Conservation (phyloP, 108 stramenopile genomes). For the Epipyxis sp. region DNA sequence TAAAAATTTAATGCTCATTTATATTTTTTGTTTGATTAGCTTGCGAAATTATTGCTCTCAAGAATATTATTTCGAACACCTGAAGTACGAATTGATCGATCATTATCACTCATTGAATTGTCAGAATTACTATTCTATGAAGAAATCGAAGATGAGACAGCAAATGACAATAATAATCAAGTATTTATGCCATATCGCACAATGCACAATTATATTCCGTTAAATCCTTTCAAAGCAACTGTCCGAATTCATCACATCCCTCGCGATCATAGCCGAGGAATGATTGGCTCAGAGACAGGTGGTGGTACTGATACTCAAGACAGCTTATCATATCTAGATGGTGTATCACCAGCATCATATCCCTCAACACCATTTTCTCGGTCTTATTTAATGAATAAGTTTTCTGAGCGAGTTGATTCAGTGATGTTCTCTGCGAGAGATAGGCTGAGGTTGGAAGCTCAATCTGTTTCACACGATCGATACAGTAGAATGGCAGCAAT, state of each 20-base stretch:
- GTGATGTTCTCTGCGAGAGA: slow-evolving; percentile 14
- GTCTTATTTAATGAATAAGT: neutral
- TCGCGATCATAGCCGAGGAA: neutral
- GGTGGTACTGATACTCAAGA: neutral
- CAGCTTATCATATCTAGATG: too few relatives aligned
- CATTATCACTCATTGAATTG: neutral
- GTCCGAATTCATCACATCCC: neutral
- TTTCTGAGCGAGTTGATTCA: neutral
- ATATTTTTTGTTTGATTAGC: too few relatives aligned
- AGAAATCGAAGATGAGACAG: neutral
- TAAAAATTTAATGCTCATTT: too few relatives aligned
- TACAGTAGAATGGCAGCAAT: neutral
- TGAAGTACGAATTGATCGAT: too few relatives aligned
- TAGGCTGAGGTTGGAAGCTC: slow-evolving; percentile 8
- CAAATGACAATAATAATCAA: neutral
- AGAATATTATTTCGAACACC: too few relatives aligned
- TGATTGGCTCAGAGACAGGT: neutral
- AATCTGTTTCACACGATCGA: slow-evolving; percentile 11
- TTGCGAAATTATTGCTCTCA: too few relatives aligned
- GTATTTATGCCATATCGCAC: neutral
- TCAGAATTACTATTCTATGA: slow-evolving; percentile 3
- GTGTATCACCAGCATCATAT: slow-evolving; percentile 6
- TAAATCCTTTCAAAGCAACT: slow-evolving; percentile 11
- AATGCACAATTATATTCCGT: slow-evolving; percentile 20
- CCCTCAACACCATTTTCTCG: slow-evolving; percentile 9